Evolutionary conservation across 2,329 filamentous ascomycete species (phyloP).

Genomic region (Xylariaceae sp.): DNA sequence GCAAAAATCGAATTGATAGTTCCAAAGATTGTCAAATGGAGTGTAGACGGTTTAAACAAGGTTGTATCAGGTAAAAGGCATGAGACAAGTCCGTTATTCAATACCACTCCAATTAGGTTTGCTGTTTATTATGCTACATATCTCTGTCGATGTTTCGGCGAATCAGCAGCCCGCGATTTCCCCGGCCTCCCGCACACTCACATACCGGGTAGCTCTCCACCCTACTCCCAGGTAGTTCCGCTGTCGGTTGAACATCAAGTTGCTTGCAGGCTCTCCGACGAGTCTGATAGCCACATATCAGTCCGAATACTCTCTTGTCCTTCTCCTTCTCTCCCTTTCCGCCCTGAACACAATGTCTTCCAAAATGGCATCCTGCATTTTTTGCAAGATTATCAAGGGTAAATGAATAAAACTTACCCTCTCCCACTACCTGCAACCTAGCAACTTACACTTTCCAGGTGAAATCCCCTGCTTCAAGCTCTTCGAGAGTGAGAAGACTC

Average conservation of each 20-base stretch:
- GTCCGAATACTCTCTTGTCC: background rate
- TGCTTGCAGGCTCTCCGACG: too few relatives aligned
- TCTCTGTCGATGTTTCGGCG: background rate
- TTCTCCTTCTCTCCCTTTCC: constrained; percentile 12
- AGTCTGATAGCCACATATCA: too few relatives aligned
- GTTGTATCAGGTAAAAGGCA: constrained; percentile 14
- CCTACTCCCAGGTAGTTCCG: too few relatives aligned
- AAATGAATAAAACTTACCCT: constrained; percentile 14
- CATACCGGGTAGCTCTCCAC: background rate
- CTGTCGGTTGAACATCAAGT: too few relatives aligned
- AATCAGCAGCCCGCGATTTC: constrained; percentile 4
- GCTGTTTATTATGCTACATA: background rate
- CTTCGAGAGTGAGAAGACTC: constrained; percentile 86
- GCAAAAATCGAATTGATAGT: constrained; percentile 38
- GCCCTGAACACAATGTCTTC: constrained; percentile 26
- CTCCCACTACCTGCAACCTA: background rate
- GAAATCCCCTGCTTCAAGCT: constrained; percentile 97
- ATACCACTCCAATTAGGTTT: constrained; percentile 11
- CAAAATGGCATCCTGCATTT: constrained; percentile 73
- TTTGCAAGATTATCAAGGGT: constrained; percentile 98
- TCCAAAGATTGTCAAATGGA: constrained; percentile 26
- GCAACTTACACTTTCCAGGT: constrained; percentile 47
- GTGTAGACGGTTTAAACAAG: constrained; percentile 22
- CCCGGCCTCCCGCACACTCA: constrained; percentile 2
- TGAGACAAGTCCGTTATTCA: constrained; percentile 2